A percentile compares a stretch with the other conserved stretches of the same genome.
phyloP scores from a whole-genome alignment of 2,329 filamentous ascomycete genomes.

The Ceratocystis albifundus region DNA sequence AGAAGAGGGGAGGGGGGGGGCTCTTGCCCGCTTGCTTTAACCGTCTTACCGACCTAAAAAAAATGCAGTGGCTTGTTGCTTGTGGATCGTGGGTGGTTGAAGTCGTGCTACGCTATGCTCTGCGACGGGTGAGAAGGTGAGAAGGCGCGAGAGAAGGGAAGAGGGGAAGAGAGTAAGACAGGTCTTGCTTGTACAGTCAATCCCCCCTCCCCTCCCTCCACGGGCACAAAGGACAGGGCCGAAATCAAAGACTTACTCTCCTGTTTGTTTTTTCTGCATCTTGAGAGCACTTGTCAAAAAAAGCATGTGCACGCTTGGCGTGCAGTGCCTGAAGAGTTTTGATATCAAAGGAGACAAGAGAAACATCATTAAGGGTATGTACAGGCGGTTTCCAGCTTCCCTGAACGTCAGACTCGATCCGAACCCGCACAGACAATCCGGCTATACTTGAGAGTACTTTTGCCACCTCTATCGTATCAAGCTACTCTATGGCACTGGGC shows the following conservation, averaged over 20 bases:
- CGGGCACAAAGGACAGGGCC: neutral
- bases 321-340: neutral
- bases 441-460: too few relatives aligned
- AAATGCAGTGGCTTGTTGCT: constrained; percentile 7
- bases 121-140: too few relatives aligned
- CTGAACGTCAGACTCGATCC: neutral
- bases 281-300: neutral
- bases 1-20: neutral
- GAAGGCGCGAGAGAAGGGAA: neutral
- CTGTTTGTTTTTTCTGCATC: too few relatives aligned
- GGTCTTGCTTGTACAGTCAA: neutral
- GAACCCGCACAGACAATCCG: too few relatives aligned
- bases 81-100: neutral
- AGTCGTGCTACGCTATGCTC: neutral
- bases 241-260: neutral
- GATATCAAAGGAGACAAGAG: neutral
- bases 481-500: too few relatives aligned
- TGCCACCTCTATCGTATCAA: too few relatives aligned
- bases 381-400: neutral
- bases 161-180: neutral
- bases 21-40: constrained; percentile 7
- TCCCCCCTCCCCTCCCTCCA: neutral
- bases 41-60: constrained; percentile 4
- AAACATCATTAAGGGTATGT: neutral
- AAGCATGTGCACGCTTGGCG: neutral